Base-by-base conservation (phyloP, 2,329 filamentous ascomycete genomes). In the Aspergillus versicolor region DNA sequence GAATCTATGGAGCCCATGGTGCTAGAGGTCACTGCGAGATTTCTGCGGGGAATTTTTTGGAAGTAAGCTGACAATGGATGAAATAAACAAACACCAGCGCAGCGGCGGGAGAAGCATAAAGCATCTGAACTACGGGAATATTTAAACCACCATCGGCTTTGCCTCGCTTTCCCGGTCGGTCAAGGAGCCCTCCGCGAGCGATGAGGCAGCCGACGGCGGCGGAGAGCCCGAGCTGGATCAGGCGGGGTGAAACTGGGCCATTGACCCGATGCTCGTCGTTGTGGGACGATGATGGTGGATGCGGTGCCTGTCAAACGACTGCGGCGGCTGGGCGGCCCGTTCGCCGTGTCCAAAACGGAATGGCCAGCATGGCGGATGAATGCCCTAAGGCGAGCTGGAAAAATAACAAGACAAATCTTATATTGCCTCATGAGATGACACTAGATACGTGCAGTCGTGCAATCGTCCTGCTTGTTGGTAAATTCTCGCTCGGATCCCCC, bases 1-100 rank as follows among this genome's bases (percentile, higher is more conserved):
- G 66, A 54, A 12, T 60, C 56, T 40, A 63, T 63, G 30, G 66
- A 69, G 32, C 67, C 68, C 70, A 71, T 71, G 42, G 37, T 61
- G 41, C 5, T 13, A 38, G 15, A 19, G 15, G 24, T n/a, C 19
- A 15, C 15, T n/a, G 13, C 24, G 22, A 34, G 37, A 41, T 17
- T 13, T 15, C 12, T 13, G 34, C 15, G n/a, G 21, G 22, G 21
- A 42, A 42, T 27, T 47, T 27, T 27, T 47, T n/a, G 11, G 41
- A 48, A n/a, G 21, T 3, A 30, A 30, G 9, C 27, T 30, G 27
- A 7, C 32, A 41, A 41, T 50, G 21, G 54, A 45, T 44, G 24
- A 12, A 46, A 46, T 22, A 5, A 46, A 46, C 30, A 5, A 38
- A 15, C 24, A 24, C 34, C 12, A 55, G 6, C 12, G 15, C 34